Evolutionary conservation across 106 monocot genomes (phyloP), one percentile per base, ranked within the genome.

Genomic region (Dioscorea zingiberensis): DNA sequence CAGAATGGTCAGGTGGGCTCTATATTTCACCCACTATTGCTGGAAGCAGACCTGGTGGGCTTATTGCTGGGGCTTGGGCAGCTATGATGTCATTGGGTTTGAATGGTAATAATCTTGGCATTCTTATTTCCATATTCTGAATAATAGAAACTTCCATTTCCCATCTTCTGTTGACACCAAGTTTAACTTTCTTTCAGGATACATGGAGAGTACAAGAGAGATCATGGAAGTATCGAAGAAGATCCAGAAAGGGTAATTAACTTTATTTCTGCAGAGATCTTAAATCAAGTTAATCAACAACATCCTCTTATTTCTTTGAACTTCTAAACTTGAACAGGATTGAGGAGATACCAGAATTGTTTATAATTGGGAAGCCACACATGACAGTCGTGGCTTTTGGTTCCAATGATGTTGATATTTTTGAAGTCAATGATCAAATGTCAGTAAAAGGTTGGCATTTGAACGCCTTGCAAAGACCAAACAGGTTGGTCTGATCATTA

Each of bases 61-160:
- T 97, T 59, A 97, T 97, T 57, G 97, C 97, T 29, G 92, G 92
- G 27, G 97, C 97, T 23, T 97, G 97, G 97, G 97, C 92, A 27
- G 83, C 97, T 63, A 97, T 97, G 92, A 84, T 89, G 88, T 92
- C 97, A 6, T 54, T 92, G 47, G 97, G 97, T 21, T 54, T 92
- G 65, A 81, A 84, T 72, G 92, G 95, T 97, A 71, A 73, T 32
- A 21, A 45, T 7, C 27, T 13, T 26, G 44, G 22, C 21, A 21
- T 56, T 56, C 21, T 13, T 10, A 30, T 61, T 61, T 5, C 25
- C 14, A 28, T 27, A 0, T 27, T 6, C 5, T 17, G 32, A 46
- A 14, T 45, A 38, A 38, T 13, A 51, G 15, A 44, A 13, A n/a
- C n/a, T n/a, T 22, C 28, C 44, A n/a, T 45, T 45, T 30, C 4